phyloP scores from a whole-genome alignment of 257 asterid genomes.

The Agastache rugosa region DNA sequence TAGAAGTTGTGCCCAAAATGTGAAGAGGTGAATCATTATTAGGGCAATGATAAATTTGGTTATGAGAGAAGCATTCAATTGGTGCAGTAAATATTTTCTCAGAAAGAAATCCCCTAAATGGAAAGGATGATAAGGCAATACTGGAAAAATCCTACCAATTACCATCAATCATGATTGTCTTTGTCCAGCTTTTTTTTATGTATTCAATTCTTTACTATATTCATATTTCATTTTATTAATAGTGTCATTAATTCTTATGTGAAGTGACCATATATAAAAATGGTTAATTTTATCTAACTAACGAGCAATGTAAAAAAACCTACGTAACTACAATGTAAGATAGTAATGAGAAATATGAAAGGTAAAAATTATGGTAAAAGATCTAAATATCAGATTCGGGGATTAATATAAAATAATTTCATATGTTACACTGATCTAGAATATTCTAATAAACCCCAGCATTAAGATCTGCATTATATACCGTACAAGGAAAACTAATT shows the following conservation, averaged over 20 bases:
- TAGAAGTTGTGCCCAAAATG: slow-evolving; percentile 13
- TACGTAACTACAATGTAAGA: too few relatives aligned
- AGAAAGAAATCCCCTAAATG: background rate
- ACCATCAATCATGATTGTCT: background rate
- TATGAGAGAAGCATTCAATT: slow-evolving; percentile 20
- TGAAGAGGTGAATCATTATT: slow-evolving; percentile 26
- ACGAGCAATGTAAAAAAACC: too few relatives aligned
- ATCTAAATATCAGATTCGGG: background rate
- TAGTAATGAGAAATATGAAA: background rate
- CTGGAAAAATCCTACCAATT: background rate
- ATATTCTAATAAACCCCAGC: slow-evolving; percentile 6
- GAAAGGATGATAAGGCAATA: background rate
- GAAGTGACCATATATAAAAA: too few relatives aligned
- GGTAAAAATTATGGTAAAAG: background rate
- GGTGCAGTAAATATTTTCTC: slow-evolving; percentile 17
- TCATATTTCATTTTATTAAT: background rate
- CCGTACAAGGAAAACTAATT: background rate
- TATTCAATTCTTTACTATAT: background rate
- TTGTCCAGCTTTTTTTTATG: background rate
- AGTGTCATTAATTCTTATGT: background rate
- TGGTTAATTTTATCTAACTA: background rate
- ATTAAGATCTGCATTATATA: slow-evolving; percentile 3
- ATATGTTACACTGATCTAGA: background rate
- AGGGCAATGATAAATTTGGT: slow-evolving; percentile 3
- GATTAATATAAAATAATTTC: background rate